Conservation (phyloP, 1,284 basidiomycete genomes). For the Entoloma clypeatum region DNA sequence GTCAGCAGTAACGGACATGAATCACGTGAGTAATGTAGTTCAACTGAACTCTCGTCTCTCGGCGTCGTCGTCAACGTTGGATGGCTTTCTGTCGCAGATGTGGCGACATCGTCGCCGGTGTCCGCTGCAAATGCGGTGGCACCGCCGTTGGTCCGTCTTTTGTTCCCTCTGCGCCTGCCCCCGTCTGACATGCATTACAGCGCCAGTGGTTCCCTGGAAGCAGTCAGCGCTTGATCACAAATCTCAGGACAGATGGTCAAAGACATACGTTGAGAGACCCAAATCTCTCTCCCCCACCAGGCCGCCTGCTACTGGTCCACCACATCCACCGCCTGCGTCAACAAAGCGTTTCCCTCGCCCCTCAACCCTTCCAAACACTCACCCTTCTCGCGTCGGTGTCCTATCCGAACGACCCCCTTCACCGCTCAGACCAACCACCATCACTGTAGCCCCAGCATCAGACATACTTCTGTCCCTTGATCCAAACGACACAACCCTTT, state of each 20-base stretch:
- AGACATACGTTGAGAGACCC: slow-evolving; percentile 62
- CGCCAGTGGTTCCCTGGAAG: slow-evolving; percentile 65
- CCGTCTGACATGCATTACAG: slow-evolving; percentile 33
- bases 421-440: slow-evolving; percentile 36
- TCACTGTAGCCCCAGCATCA: slow-evolving; percentile 49
- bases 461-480: slow-evolving; percentile 60
- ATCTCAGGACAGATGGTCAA: slow-evolving; percentile 67
- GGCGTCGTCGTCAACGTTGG: slow-evolving; percentile 5
- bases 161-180: slow-evolving; percentile 3
- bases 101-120: slow-evolving; percentile 69
- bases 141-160: slow-evolving; percentile 60
- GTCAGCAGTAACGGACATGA: background rate
- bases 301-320: too few species aligned
- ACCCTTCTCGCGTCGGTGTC: too few species aligned
- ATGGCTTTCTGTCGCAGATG: slow-evolving; percentile 83
- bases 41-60: slow-evolving; percentile 7
- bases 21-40: background rate
- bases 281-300: slow-evolving; percentile 32
- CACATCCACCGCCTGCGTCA: too few species aligned
- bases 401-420: too few species aligned
- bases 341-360: too few species aligned
- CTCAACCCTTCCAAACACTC: too few species aligned
- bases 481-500: slow-evolving; percentile 52
- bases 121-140: slow-evolving; percentile 75
- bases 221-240: slow-evolving; percentile 39